Conservation (phyloP, 208 protist genomes). For the Leishmania aethiopica region DNA sequence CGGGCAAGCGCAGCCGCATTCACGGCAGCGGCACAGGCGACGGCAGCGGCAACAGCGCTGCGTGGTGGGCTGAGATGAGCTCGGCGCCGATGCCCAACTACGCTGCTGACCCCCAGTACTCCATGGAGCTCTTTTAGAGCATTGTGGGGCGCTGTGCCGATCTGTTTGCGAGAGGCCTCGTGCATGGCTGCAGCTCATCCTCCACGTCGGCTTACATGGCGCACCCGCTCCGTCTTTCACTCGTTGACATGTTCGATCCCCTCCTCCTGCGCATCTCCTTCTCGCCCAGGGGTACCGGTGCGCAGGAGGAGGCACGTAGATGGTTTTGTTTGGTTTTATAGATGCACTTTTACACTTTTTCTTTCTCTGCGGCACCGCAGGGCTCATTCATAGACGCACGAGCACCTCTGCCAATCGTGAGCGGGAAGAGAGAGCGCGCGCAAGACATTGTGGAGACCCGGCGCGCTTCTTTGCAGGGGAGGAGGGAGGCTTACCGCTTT, state of each 20-base stretch:
- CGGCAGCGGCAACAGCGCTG: slow-evolving; percentile 39
- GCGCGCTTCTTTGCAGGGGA: neutral
- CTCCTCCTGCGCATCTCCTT: neutral
- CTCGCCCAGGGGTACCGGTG: neutral
- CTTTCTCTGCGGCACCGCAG: neutral
- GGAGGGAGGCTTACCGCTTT: neutral
- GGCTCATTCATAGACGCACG: slow-evolving; percentile 10
- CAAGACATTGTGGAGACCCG: neutral
- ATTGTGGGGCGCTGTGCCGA: neutral
- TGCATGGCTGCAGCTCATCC: neutral
- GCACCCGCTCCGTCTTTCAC: neutral
- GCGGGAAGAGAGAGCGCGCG: neutral
- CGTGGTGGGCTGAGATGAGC: slow-evolving; percentile 89
- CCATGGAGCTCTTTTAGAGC: slow-evolving; percentile 88
- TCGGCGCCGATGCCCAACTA: slow-evolving; percentile 78
- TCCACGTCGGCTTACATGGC: neutral
- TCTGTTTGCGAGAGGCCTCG: neutral
- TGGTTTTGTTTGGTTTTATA: slow-evolving; percentile 9
- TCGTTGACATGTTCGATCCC: neutral
- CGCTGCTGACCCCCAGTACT: slow-evolving; percentile 87
- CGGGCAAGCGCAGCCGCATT: slow-evolving; percentile 40
- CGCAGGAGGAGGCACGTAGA: neutral
- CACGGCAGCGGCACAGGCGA: slow-evolving; percentile 41
- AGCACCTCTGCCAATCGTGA: neutral
- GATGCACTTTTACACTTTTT: slow-evolving; percentile 9